Evolutionary conservation across 2,329 filamentous ascomycete genomes (phyloP), one percentile per base, ranked within the genome.

Genomic region (Aureobasidium namibiae): DNA sequence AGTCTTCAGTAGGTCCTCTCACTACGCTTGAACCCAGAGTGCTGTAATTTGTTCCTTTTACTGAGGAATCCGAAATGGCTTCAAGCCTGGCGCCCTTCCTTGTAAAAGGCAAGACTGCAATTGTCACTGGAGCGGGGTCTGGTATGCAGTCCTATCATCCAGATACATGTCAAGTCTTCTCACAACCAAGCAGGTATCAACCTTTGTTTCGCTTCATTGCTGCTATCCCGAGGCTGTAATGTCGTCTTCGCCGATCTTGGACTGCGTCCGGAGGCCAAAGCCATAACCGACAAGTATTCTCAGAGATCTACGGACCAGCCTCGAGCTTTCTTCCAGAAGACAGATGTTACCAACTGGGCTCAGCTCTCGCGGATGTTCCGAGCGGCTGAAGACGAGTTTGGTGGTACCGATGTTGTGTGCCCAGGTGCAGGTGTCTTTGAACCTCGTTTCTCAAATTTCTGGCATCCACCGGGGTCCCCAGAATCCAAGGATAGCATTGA

Each of bases 301-400:
- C 65, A 63, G 13, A 62, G 62, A 46, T 61, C 61, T 33, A 44
- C 46, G 14, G 46, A 33, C 24, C 67, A 64, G 14, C 69, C 75
- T 7, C 65, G 71, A 34, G 76, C 75, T 1, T 60, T 73, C 4
- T 76, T 75, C 61, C 64, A 73, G 23, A 69, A 74, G 62, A 78
- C 77, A 1, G 73, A 80, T 63, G 79, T 82, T 3, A 74, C 70
- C 5, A 72, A 76, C 18, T 82, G 80, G 79, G 60, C 66, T 5
- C 74, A 81, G 49, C 72, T 82, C 4, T 72, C 77, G 60, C 67
- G 69, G 21, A 76, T 80, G 72, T 82, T 82, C 62, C 68, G 75
- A 33, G 72, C 76, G 13, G 78, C 79, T 3, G 73, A 76, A 60
- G 67, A 69, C 46, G 72, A 78, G 56, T 81, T 82, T 58, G 77